Conservation (phyloP, 2,329 filamentous ascomycete species). For the Metarhizium brunneum region DNA sequence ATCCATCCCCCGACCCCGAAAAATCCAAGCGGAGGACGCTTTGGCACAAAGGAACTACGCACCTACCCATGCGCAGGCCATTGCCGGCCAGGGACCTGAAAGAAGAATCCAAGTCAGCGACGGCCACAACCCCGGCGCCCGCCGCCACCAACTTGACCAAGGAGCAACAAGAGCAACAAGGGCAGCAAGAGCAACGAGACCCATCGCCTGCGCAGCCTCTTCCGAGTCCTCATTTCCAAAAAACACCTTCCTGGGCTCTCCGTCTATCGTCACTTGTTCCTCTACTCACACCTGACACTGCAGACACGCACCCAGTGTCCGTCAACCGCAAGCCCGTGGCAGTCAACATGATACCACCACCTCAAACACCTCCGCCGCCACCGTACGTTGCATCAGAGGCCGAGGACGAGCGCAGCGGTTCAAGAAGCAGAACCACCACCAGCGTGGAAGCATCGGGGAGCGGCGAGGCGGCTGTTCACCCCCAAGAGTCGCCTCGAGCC, state of each 20-base stretch:
- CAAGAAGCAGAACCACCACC: constrained; percentile 1
- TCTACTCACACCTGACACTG: constrained; percentile 25
- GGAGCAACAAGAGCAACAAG: not conserved
- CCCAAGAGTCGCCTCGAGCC: not conserved
- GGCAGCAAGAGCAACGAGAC: not conserved
- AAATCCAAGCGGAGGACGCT: constrained; percentile 10
- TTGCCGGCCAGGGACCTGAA: not conserved
- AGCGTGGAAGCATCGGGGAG: constrained; percentile 4
- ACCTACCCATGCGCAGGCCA: constrained; percentile 6
- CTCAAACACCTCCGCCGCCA: constrained; percentile 13
- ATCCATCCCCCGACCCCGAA: constrained; percentile 7
- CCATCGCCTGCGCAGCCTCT: constrained; percentile 11
- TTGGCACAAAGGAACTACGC: constrained; percentile 14
- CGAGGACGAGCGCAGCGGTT: constrained; percentile 3
- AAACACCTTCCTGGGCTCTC: constrained; percentile 25
- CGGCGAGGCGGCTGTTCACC: not conserved
- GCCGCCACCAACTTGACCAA: constrained; percentile 1
- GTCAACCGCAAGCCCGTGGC: constrained; percentile 17
- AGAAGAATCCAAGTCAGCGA: not conserved
- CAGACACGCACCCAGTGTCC: constrained; percentile 16
- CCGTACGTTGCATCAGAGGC: constrained; percentile 6
- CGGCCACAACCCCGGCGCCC: not conserved
- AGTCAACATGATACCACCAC: constrained; percentile 3
- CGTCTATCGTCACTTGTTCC: constrained; percentile 28
- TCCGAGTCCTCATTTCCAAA: constrained; percentile 16